Percentiles rank a stretch among this genome's conserved stretches.
Evolutionary conservation across 2,329 filamentous ascomycete species (phyloP).

Genomic region (Exophiala alcalophila): DNA sequence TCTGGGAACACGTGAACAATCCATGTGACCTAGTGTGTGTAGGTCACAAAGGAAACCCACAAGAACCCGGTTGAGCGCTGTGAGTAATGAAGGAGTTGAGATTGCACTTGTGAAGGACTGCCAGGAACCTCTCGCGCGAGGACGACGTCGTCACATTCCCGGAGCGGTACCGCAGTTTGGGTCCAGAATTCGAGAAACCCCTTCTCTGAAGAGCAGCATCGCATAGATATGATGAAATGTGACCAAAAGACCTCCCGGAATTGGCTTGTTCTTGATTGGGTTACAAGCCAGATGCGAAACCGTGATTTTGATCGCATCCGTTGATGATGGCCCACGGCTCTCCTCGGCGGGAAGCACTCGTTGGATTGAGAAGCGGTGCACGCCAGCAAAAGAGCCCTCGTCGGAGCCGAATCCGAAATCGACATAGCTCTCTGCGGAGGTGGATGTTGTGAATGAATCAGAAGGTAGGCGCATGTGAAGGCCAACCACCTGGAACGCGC

Average conservation of each 20-base stretch:
- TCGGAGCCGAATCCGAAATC: slow-evolving; percentile 16
- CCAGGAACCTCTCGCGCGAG: too few relatives aligned
- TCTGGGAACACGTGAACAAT: too few relatives aligned
- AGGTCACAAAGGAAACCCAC: too few relatives aligned
- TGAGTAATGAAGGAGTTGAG: too few relatives aligned
- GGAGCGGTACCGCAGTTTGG: too few relatives aligned
- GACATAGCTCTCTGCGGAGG: slow-evolving; percentile 1
- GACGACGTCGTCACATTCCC: too few relatives aligned
- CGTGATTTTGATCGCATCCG: slow-evolving; percentile 3
- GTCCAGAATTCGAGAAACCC: too few relatives aligned
- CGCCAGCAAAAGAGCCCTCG: slow-evolving; percentile 3
- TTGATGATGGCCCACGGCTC: not conserved
- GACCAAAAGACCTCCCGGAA: not conserved
- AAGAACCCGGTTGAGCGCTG: too few relatives aligned
- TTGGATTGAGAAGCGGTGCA: slow-evolving; percentile 6
- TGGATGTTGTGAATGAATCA: too few relatives aligned
- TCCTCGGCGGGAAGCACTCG: not conserved
- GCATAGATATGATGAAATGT: slow-evolving; percentile 7
- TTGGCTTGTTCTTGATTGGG: slow-evolving; percentile 2
- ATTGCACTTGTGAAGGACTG: too few relatives aligned
- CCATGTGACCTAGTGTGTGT: too few relatives aligned
- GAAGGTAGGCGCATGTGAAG: not conserved
- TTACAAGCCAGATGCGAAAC: slow-evolving; percentile 9
- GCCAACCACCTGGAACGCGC: slow-evolving; percentile 14
- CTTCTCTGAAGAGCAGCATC: slow-evolving; percentile 10